phyloP scores from a whole-genome alignment of 768 basidiomycete species.

The Mycena polygramma region DNA sequence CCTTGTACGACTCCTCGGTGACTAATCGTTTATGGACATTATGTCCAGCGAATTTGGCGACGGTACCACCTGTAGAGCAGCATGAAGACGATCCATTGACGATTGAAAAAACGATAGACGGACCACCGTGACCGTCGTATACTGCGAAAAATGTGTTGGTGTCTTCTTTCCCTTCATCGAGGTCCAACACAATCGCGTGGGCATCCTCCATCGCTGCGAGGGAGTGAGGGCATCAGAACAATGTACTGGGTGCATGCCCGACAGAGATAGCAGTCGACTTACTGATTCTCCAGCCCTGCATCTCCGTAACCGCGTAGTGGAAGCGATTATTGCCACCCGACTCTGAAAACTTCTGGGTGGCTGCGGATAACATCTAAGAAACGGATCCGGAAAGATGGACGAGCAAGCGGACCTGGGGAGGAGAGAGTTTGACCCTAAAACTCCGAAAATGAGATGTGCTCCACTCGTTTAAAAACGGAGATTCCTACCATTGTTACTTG shows the following conservation, averaged over 20 bases:
- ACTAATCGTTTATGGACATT: constrained; percentile 85
- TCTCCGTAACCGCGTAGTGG: constrained; percentile 88
- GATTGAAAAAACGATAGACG: constrained; percentile 41
- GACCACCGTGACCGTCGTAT: constrained; percentile 98
- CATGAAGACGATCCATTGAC: constrained; percentile 30
- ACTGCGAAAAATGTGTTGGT: constrained; percentile 93
- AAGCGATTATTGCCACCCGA: constrained; percentile 78
- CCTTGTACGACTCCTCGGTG: constrained; percentile 78
- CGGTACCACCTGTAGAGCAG: constrained; percentile 71
- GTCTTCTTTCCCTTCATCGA: constrained; percentile 65
- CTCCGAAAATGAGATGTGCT: constrained; percentile 35
- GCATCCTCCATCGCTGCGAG: constrained; percentile 96
- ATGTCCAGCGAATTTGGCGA: constrained; percentile 89
- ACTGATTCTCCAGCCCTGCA: constrained; percentile 99
- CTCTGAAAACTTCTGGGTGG: constrained; percentile 85
- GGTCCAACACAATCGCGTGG: constrained; percentile 79
- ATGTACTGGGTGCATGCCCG: constrained; percentile 18
- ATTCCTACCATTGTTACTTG: constrained; percentile 33
- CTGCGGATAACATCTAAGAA: constrained; percentile 54
- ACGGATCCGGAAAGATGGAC: constrained; percentile 10
- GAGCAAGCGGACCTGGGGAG: constrained; percentile 70
- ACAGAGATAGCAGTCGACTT: constrained; percentile 54
- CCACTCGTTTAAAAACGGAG: constrained; percentile 1
- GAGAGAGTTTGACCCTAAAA: constrained; percentile 89
- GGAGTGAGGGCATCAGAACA: constrained; percentile 37